Evolutionary conservation across 495 filamentous ascomycete species (phyloP).

Genomic region (Tricharina praecox): DNA sequence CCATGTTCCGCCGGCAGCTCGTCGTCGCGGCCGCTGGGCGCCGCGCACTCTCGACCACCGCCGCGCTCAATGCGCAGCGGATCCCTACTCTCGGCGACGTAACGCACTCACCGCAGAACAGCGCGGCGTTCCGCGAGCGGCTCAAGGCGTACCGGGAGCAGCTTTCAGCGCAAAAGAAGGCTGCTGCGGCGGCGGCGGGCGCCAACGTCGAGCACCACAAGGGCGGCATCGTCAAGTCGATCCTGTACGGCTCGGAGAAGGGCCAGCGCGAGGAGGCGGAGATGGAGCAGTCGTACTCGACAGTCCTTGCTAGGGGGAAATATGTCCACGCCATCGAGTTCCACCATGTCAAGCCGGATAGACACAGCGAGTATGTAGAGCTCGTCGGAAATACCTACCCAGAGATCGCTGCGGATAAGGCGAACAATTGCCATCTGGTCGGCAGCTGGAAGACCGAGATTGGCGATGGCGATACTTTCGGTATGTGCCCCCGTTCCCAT

Average conservation of each 20-base stretch:
- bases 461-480: constrained; percentile 92
- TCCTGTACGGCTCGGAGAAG: constrained; percentile 94
- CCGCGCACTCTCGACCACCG: constrained; percentile 46
- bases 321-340: constrained; percentile 97
- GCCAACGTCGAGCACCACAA: constrained; percentile 7
- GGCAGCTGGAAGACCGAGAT: constrained; percentile 98
- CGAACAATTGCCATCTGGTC: constrained; percentile 88
- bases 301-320: constrained; percentile 87
- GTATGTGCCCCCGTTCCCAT: constrained; percentile 35
- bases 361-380: constrained; percentile 84
- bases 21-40: constrained; percentile 30
- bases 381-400: constrained; percentile 91
- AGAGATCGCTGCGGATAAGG: constrained; percentile 54
- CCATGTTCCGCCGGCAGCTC: constrained; percentile 29
- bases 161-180: constrained; percentile 47
- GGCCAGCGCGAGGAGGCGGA: constrained; percentile 81
- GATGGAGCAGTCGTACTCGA: constrained; percentile 84
- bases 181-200: constrained; percentile 13
- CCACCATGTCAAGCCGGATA: constrained; percentile 88
- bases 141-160: constrained; percentile 77
- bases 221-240: constrained; percentile 31
- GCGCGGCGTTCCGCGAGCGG: constrained; percentile 54
- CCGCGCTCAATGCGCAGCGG: constrained; percentile 29
- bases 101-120: constrained; percentile 43
- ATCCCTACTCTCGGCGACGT: constrained; percentile 77